Conservation (phyloP, 495 filamentous ascomycete species). For the Jackrogersella minutella region DNA sequence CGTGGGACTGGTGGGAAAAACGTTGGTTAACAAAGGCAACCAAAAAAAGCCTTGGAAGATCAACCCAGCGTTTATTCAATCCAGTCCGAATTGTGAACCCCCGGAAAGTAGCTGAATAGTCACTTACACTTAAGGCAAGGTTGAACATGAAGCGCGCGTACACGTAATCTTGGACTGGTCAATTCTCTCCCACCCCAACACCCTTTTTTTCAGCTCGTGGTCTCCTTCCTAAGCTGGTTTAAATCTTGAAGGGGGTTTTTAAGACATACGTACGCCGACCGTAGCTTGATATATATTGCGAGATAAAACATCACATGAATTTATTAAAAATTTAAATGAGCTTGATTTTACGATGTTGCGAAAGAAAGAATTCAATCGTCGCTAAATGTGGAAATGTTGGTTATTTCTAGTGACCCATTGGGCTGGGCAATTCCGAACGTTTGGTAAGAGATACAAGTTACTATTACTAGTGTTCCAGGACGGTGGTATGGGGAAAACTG, state of each 20-base stretch:
- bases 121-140: constrained; percentile 14
- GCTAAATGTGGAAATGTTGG: too few species aligned
- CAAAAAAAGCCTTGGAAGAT: constrained; percentile 4
- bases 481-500: constrained; percentile 20
- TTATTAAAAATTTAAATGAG: too few species aligned
- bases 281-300: background rate
- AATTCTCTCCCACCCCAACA: background rate
- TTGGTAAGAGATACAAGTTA: constrained; percentile 28
- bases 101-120: constrained; percentile 7
- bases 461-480: constrained; percentile 34
- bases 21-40: constrained; percentile 15
- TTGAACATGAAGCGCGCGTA: constrained; percentile 29
- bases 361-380: too few species aligned
- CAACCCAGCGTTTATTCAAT: constrained; percentile 16
- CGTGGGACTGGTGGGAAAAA: background rate
- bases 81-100: constrained; percentile 13
- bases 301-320: background rate
- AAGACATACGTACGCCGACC: background rate
- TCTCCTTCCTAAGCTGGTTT: constrained; percentile 2
- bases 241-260: background rate
- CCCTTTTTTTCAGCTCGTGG: background rate
- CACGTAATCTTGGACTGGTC: constrained; percentile 11
- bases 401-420: too few species aligned
- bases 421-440: too few species aligned
- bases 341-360: too few species aligned